phyloP scores from a whole-genome alignment of 768 basidiomycete species.

The Termitomyces heimii region DNA sequence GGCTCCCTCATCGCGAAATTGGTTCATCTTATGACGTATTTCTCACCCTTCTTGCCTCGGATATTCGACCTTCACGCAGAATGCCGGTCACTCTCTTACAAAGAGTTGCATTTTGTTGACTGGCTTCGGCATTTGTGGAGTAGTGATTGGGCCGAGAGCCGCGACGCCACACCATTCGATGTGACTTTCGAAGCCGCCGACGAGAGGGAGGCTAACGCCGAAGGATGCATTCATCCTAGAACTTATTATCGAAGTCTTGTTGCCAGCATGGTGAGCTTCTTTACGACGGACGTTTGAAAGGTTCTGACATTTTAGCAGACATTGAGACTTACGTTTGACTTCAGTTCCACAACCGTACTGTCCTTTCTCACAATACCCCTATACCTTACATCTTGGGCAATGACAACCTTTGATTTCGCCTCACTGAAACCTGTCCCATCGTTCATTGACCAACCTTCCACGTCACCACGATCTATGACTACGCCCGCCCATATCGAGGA shows the following conservation, averaged over 20 bases:
- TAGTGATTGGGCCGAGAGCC: slow-evolving; percentile 43
- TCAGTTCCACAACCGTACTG: neutral
- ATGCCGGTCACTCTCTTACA: slow-evolving; percentile 32
- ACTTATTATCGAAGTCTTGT: neutral
- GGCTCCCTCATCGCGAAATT: neutral
- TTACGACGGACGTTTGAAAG: no score
- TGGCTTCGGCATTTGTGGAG: slow-evolving; percentile 34
- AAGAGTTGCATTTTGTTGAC: slow-evolving; percentile 24
- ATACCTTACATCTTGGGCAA: neutral
- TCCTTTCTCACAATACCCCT: neutral
- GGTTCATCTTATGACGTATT: slow-evolving; percentile 20
- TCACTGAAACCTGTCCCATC: neutral
- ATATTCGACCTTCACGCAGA: slow-evolving; percentile 37
- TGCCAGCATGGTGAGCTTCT: neutral
- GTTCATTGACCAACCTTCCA: neutral
- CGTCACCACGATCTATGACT: neutral
- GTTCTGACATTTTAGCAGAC: neutral
- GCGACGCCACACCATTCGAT: slow-evolving; percentile 42
- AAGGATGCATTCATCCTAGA: slow-evolving; percentile 20
- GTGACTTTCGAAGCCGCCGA: slow-evolving; percentile 40
- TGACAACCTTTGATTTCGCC: neutral
- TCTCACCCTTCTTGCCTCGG: slow-evolving; percentile 34
- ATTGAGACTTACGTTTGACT: neutral
- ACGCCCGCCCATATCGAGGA: neutral
- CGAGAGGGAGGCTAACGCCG: slow-evolving; percentile 29